Percentiles rank a stretch among this genome's conserved stretches.
Conservation (phyloP, 169 alveolate genomes). For the Miamiensis avidus region DNA sequence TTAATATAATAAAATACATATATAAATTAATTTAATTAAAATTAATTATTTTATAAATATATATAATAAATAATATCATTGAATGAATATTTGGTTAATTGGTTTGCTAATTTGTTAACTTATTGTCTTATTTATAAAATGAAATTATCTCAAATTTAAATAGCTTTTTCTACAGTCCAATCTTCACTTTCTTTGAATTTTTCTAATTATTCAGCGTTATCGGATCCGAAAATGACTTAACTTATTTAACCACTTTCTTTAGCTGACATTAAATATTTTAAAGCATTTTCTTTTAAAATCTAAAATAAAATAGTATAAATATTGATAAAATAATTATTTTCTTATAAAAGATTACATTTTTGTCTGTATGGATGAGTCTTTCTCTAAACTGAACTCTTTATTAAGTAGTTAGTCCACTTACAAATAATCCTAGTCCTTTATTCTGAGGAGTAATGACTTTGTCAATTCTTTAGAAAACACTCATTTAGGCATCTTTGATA, state of each 20-base stretch:
- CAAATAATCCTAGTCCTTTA: constrained; percentile 45
- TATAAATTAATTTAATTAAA: no score
- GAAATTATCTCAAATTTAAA: no score
- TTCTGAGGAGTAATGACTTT: constrained; percentile 51
- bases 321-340: no score
- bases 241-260: background rate
- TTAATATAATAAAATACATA: no score
- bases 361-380: background rate
- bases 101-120: no score
- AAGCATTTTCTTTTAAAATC: background rate
- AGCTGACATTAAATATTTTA: background rate
- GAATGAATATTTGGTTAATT: no score
- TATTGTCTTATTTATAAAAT: no score
- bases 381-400: background rate
- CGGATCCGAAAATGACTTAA: background rate
- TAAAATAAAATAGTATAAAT: no score
- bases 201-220: background rate
- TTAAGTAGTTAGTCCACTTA: background rate
- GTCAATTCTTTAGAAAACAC: constrained; percentile 55
- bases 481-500: constrained; percentile 50
- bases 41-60: no score
- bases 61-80: no score
- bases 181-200: background rate
- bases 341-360: no score
- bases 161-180: background rate